Evolutionary conservation across 1,284 basidiomycete species (phyloP).

Genomic region (Entoloma clypeatum): DNA sequence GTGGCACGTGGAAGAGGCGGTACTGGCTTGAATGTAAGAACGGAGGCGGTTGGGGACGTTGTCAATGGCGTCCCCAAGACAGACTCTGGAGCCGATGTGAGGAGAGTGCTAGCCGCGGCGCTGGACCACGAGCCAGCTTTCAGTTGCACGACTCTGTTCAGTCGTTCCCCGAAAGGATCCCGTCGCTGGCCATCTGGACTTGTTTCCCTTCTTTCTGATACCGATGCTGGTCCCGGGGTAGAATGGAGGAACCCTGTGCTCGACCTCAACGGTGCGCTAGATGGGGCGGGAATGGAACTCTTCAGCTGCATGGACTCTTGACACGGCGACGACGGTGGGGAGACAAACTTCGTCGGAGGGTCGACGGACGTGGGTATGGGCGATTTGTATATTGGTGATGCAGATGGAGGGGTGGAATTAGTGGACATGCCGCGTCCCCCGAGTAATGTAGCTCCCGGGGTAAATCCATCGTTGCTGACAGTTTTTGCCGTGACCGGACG

Average conservation of each 20-base stretch:
- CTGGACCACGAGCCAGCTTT: constrained; percentile 8
- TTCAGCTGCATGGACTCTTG: constrained; percentile 23
- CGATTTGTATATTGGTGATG: constrained; percentile 4
- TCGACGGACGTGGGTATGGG: constrained; percentile 23
- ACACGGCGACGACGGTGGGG: constrained; percentile 28
- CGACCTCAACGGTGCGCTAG: neutral
- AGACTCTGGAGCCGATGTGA: constrained; percentile 6
- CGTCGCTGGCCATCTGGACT: constrained; percentile 23
- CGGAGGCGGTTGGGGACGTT: neutral
- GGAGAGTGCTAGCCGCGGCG: constrained; percentile 3
- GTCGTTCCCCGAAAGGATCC: constrained; percentile 37
- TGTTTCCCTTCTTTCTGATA: constrained; percentile 15
- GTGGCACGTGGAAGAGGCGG: neutral
- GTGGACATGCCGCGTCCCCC: constrained; percentile 15
- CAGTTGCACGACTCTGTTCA: constrained; percentile 33
- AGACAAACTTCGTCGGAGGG: constrained; percentile 38
- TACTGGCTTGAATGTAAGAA: too few species aligned
- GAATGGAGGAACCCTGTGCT: constrained; percentile 1
- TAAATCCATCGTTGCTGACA: constrained; percentile 34
- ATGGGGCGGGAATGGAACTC: neutral
- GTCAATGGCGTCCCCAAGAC: constrained; percentile 1
- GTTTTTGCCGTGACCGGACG: constrained; percentile 16
- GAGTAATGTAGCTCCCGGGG: constrained; percentile 34
- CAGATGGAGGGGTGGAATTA: constrained; percentile 8
- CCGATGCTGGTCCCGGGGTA: constrained; percentile 2